These are phyloP conservation scores for Ogataea salicorniae DNA, from an alignment of 805 yeast species.

Conservation along the genomic window DNA sequence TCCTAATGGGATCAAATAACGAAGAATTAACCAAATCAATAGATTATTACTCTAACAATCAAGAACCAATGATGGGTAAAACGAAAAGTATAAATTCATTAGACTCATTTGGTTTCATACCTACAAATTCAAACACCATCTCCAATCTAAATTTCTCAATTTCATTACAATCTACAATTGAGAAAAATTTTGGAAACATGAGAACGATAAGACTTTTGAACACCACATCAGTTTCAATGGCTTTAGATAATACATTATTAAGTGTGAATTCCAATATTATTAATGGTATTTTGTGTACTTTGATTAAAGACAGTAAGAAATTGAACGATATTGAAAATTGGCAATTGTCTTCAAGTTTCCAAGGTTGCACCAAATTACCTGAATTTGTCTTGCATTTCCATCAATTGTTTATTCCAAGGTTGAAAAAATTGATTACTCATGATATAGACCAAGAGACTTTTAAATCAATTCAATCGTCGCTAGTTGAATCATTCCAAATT, in stretches of 20 bases:
- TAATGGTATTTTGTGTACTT: conserved; percentile 21
- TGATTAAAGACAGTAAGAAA: conserved; percentile 23
- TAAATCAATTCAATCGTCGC: conserved; percentile 28
- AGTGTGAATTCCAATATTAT: conserved; percentile 24
- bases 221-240: conserved; percentile 33
- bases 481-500: conserved; percentile 31
- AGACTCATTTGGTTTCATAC: conserved; percentile 48
- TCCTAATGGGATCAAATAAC: conserved; percentile 31
- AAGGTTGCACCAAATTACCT: conserved; percentile 35
- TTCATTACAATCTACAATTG: conserved; percentile 39
- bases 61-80: conserved; percentile 2
- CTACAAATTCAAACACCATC: conserved; percentile 60
- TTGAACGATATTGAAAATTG: conserved; percentile 35
- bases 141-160: conserved; percentile 51
- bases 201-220: conserved; percentile 33
- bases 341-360: conserved; percentile 23
- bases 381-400: conserved; percentile 36
- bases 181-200: conserved; percentile 26
- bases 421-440: conserved; percentile 19
- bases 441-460: conserved; percentile 13
- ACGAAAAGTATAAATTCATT: conserved; percentile 7
- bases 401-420: conserved; percentile 29
- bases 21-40: conserved; percentile 32
- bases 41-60: background rate
- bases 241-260: conserved; percentile 12